Conservation (phyloP, 1,284 basidiomycete genomes). For the Moesziomyces aphidis region DNA sequence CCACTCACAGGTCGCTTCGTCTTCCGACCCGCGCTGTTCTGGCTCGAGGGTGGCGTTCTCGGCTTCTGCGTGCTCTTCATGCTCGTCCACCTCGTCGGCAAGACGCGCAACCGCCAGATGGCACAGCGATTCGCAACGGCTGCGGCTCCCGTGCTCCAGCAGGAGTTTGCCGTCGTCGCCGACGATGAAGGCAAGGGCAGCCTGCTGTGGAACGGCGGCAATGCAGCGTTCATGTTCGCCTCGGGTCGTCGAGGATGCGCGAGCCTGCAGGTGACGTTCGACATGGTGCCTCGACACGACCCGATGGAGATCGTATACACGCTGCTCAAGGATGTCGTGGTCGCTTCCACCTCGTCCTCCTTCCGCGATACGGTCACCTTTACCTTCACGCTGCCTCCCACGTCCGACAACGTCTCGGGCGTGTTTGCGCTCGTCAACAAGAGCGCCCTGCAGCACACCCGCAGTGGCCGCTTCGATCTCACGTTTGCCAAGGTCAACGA, state of each 20-base stretch:
- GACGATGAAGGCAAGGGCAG: conserved; percentile 43
- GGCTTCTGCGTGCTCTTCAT: conserved; percentile 49
- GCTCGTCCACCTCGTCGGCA: conserved; percentile 52
- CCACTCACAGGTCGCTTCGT: conserved; percentile 36
- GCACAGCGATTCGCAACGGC: conserved; percentile 39
- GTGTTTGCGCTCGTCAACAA: conserved; percentile 65
- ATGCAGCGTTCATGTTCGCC: conserved; percentile 61
- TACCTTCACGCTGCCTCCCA: conserved; percentile 54
- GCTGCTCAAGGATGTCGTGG: conserved; percentile 43
- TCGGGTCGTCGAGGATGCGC: conserved; percentile 61
- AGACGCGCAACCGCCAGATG: conserved; percentile 47
- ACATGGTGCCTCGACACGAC: conserved; percentile 59
- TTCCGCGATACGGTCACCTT: conserved; percentile 55
- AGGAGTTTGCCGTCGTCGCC: conserved; percentile 56
- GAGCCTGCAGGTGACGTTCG: conserved; percentile 54
- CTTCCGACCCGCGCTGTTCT: conserved; percentile 52
- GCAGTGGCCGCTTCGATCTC: conserved; percentile 60
- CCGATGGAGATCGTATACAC: conserved; percentile 48
- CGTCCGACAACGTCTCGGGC: conserved; percentile 48
- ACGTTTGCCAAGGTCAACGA: conserved; percentile 61
- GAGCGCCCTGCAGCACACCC: conserved; percentile 48
- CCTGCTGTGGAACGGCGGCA: conserved; percentile 64
- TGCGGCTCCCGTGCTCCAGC: conserved; percentile 42
- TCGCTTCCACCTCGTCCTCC: conserved; percentile 41
- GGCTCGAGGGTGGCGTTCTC: conserved; percentile 50